Evolutionary conservation across 768 basidiomycete species (phyloP).

Genomic region (Lactifluus rugatus): DNA sequence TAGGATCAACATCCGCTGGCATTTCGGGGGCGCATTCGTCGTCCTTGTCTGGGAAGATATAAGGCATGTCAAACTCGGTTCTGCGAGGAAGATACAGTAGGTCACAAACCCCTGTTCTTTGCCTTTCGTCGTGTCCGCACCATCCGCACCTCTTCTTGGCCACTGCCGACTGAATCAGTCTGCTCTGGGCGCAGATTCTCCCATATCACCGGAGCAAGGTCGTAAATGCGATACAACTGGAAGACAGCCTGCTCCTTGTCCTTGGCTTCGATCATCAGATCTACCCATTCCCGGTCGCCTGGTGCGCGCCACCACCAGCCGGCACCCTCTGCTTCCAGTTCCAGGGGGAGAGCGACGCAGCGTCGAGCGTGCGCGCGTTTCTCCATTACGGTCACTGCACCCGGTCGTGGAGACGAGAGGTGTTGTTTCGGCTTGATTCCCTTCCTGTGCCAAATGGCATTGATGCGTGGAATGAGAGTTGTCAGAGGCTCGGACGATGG

Average conservation of each 20-base stretch:
- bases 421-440: conserved; percentile 90
- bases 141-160: neutral
- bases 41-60: neutral
- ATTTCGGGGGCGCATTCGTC: neutral
- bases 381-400: conserved; percentile 78
- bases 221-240: conserved; percentile 72
- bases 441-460: conserved; percentile 60
- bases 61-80: neutral
- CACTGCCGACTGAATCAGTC: neutral
- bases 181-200: conserved; percentile 30
- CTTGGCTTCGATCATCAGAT: conserved; percentile 91
- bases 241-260: conserved; percentile 93
- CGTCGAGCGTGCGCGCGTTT: conserved; percentile 79
- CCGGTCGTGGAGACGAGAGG: conserved; percentile 80
- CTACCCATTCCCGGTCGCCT: conserved; percentile 27
- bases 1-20: neutral
- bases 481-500: conserved; percentile 37
- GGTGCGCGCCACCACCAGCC: conserved; percentile 16
- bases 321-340: conserved; percentile 40
- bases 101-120: conserved; percentile 2
- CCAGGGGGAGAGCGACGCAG: conserved; percentile 58
- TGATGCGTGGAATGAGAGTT: conserved; percentile 64
- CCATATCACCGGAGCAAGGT: conserved; percentile 51
- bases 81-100: neutral
- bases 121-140: neutral